phyloP scores from a whole-genome alignment of 148 eudicot genomes.

The Rhododendron henanense region DNA sequence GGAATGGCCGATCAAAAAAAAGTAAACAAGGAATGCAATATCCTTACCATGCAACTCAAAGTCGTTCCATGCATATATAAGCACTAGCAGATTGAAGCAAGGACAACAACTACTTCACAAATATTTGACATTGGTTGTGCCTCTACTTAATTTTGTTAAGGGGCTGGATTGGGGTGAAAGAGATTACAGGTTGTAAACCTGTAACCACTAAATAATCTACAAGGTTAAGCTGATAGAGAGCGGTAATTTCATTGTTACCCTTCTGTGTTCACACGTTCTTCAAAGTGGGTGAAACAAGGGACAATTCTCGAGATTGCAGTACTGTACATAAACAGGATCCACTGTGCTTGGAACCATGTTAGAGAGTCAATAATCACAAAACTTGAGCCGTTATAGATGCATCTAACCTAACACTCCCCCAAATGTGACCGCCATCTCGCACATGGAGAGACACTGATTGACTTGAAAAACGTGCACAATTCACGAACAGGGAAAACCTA shows the following conservation, averaged over 20 bases:
- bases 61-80: background rate
- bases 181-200: background rate
- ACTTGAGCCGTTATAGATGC: background rate
- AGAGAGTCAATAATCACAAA: background rate
- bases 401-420: background rate
- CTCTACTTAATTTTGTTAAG: background rate
- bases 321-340: background rate
- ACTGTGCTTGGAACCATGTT: background rate
- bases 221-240: background rate
- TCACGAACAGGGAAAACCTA: background rate
- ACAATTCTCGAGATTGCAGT: background rate
- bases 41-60: background rate
- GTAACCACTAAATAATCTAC: background rate
- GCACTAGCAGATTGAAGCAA: background rate
- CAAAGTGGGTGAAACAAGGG: background rate
- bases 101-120: background rate
- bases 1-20: too few relatives aligned
- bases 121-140: background rate
- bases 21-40: background rate
- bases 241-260: background rate
- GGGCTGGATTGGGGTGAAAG: background rate
- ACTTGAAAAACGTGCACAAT: background rate
- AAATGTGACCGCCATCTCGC: background rate
- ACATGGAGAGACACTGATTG: background rate
- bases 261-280: background rate